Evolutionary conservation across 176 grass and related monocot genomes (phyloP).

Genomic region (Typha latifolia): DNA sequence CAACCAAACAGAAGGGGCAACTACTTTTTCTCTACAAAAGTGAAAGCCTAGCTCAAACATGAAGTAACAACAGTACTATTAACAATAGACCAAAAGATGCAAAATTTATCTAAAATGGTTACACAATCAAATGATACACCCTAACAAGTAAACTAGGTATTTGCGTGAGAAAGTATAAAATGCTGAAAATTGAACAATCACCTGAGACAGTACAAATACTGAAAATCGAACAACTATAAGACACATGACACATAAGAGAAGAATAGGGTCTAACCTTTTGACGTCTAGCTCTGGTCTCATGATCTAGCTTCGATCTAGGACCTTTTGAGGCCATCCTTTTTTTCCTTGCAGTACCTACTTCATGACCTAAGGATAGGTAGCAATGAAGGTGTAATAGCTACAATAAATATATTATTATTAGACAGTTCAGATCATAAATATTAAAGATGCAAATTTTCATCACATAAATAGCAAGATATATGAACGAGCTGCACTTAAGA

Average conservation of each 20-base stretch:
- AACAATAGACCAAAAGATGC: too few relatives aligned
- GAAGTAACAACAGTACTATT: too few relatives aligned
- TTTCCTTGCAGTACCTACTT: constrained; percentile 18
- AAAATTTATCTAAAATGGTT: too few relatives aligned
- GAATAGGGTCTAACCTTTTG: constrained; percentile 53
- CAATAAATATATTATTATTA: too few relatives aligned
- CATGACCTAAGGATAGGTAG: constrained; percentile 12
- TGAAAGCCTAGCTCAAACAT: too few relatives aligned
- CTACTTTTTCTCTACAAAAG: too few relatives aligned
- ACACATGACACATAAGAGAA: not conserved
- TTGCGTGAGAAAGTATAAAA: not conserved
- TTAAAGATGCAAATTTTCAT: too few relatives aligned
- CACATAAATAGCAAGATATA: too few relatives aligned
- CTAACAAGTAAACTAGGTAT: not conserved
- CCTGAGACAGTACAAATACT: not conserved
- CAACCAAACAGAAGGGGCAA: too few relatives aligned
- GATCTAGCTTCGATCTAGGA: constrained; percentile 80
- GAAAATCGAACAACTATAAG: not conserved
- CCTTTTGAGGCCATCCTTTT: constrained; percentile 92
- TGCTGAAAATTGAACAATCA: not conserved
- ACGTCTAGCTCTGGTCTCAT: constrained; percentile 84
- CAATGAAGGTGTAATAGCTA: constrained; percentile 4
- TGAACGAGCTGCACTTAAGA: too few relatives aligned
- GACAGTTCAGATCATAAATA: too few relatives aligned
- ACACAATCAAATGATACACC: not conserved